Evolutionary conservation across 148 eudicot genomes (phyloP), one percentile per base, ranked within the genome.

Genomic region (Chenopodium formosanum): DNA sequence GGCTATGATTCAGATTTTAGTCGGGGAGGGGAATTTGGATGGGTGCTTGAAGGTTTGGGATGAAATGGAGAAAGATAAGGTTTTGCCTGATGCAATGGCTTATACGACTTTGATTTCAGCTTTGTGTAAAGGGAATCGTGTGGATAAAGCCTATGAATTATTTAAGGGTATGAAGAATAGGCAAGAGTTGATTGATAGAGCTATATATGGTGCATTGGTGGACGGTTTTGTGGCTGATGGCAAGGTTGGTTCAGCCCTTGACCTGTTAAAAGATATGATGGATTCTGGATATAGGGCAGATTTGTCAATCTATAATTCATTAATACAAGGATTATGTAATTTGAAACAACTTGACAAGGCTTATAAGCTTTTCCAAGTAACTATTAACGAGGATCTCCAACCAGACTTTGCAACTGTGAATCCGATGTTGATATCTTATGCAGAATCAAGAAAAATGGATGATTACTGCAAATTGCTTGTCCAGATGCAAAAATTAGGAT

Each of bases 261-360:
- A 89, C 81, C 82, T 96, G 86, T 84, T 89, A 75, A 90, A 94
- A 87, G 99, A 92, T 88, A 89, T 96, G 89, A 83, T 87, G 79
- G 90, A 94, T 68, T 90, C 94, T 9, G 99, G 98, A 37, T 96
- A 92, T 70, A 86, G 98, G 81, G 95, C 98, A 66, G 99, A 96
- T 88, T 89, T 96, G 92, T 81, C 88, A 14, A 90, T 96, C 72
- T 92, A 91, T 78, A 92, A 90, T 85, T 85, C 90, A 70, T 88
- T 96, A 86, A 90, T 96, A 20, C 53, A 82, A 71, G 99, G 99
- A 1, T 87, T 96, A 31, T 96, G 97, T 81, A 80, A 84, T 70
- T 79, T 81, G 75, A 87, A 89, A 34, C 89, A 74, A 67, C 88
- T 92, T 77, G 92, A 90, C 25, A 90, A 88, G 82, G 98, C 97